Evolutionary conservation across 306 rosid species (phyloP).

Genomic region (cucumber (Cucumis sativus)): Cucumber_9930_V3 NC_026657.2:12267501-12268000

Average conservation of each 20-base stretch:
- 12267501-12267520: conserved; percentile 45
- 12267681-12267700: conserved; percentile 56
- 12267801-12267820: conserved; percentile 38
- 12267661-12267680: conserved; percentile 42
- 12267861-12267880: conserved; percentile 35
- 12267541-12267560: conserved; percentile 33
- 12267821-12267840: conserved; percentile 39
- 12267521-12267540: conserved; percentile 39
- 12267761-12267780: conserved; percentile 18
- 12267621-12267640: conserved; percentile 37
- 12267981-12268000: conserved; percentile 51
- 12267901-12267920: conserved; percentile 55
- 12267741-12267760: conserved; percentile 22
- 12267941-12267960: conserved; percentile 30
- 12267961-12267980: conserved; percentile 51
- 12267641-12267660: conserved; percentile 37
- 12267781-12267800: conserved; percentile 16
- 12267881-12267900: conserved; percentile 39
- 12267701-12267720: conserved; percentile 41
- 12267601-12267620: conserved; percentile 37
- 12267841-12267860: conserved; percentile 41
- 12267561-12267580: conserved; percentile 38
- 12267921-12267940: conserved; percentile 47
- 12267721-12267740: conserved; percentile 24
- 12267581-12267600: conserved; percentile 54